These are phyloP conservation scores for Termitomyces eurrhizus DNA, from an alignment of 768 basidiomycete genomes.

Conservation along the genomic window DNA sequence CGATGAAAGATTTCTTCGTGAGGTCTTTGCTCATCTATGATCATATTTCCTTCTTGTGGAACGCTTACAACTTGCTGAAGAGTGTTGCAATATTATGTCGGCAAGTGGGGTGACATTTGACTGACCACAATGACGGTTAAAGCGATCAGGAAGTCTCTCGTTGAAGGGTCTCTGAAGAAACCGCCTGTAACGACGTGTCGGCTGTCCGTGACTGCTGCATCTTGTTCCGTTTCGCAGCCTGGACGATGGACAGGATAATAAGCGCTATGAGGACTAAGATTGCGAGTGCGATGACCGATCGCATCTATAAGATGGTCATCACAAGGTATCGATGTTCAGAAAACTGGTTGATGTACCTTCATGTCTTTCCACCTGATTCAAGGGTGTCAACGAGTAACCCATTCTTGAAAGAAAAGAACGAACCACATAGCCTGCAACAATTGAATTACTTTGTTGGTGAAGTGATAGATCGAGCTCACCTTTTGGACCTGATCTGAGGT, in stretches of 20 bases:
- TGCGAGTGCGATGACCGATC: constrained; percentile 88
- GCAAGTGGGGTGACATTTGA: background rate
- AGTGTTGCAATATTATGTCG: background rate
- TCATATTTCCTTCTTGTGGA: background rate
- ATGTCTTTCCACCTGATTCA: constrained; percentile 90
- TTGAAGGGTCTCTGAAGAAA: background rate
- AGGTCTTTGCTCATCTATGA: background rate
- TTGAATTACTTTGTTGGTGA: background rate
- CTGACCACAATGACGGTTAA: background rate
- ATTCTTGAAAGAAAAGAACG: constrained; percentile 24
- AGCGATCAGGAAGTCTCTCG: background rate
- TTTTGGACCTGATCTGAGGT: constrained; percentile 96
- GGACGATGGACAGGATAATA: constrained; percentile 91
- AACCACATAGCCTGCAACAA: constrained; percentile 79
- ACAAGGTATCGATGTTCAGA: constrained; percentile 1
- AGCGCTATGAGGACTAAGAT: constrained; percentile 87
- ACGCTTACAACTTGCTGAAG: background rate
- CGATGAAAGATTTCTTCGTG: background rate
- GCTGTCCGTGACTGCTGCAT: background rate
- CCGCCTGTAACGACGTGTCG: too few relatives aligned
- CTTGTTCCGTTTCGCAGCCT: constrained; percentile 36
- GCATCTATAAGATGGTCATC: constrained; percentile 60
- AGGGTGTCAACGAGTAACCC: constrained; percentile 3
- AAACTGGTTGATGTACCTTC: constrained; percentile 55
- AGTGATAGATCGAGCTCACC: constrained; percentile 40